These are phyloP conservation scores for Skeletonema potamos DNA, from an alignment of 108 stramenopile genomes.

Conservation along the genomic window DNA sequence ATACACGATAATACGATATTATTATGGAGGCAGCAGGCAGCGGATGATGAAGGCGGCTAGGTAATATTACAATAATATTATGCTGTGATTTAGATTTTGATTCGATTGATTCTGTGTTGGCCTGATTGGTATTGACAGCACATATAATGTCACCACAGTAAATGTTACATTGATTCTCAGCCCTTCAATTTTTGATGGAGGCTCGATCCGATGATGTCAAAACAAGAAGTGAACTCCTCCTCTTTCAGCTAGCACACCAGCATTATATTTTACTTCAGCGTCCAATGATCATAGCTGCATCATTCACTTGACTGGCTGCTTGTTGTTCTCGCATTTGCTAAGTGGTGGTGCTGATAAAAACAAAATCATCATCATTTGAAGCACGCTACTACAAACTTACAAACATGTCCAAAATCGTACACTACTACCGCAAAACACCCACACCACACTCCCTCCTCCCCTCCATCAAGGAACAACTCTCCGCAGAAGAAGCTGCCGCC, in stretches of 20 bases:
- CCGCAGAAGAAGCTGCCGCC: constrained; percentile 40
- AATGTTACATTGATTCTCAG: not conserved
- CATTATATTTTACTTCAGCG: no score
- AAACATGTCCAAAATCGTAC: constrained; percentile 44
- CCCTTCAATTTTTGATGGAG: not conserved
- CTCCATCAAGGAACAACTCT: constrained; percentile 65
- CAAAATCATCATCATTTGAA: not conserved
- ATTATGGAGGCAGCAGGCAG: no score
- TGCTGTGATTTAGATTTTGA: no score
- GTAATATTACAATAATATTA: no score
- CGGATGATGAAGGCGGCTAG: no score
- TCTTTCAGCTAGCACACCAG: no score
- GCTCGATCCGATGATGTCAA: not conserved
- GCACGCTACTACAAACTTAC: not conserved
- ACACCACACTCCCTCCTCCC: constrained; percentile 79
- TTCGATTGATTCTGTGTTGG: not conserved
- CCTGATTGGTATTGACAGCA: not conserved
- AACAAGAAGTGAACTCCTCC: no score
- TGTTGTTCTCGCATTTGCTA: no score
- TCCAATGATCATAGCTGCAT: not conserved
- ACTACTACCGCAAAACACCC: constrained; percentile 83
- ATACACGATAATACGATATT: no score
- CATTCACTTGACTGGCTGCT: no score
- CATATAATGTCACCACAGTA: no score
- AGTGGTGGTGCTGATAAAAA: no score